phyloP scores from a whole-genome alignment of 2,329 filamentous ascomycete genomes.

The Aspergillus pseudoterreus region DNA sequence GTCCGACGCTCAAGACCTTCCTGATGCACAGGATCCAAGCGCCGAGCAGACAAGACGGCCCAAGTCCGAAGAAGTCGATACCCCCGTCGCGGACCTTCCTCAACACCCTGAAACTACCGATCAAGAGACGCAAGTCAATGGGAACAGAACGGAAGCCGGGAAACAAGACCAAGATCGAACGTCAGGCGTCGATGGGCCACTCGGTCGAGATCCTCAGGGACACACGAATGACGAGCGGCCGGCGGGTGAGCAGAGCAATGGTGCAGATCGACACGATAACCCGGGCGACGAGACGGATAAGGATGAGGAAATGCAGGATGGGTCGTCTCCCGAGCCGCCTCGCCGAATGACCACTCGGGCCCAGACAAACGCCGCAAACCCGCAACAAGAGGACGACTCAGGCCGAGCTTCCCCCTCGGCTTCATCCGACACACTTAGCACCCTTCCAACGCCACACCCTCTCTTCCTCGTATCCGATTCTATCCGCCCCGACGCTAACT shows the following conservation, averaged over 20 bases:
- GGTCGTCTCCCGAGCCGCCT: constrained; percentile 37
- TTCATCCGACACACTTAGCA: constrained; percentile 27
- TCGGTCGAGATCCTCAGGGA: constrained; percentile 11
- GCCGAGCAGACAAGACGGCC: constrained; percentile 18
- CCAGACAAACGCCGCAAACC: constrained; percentile 35
- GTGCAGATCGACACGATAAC: constrained; percentile 9
- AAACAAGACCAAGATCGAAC: constrained; percentile 4
- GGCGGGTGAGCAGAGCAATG: not conserved
- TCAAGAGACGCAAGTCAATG: constrained; percentile 13
- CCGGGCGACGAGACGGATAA: constrained; percentile 23
- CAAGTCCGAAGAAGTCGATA: constrained; percentile 36
- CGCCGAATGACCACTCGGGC: constrained; percentile 47
- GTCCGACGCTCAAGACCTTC: constrained; percentile 21
- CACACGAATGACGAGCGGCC: constrained; percentile 12
- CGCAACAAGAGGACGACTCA: constrained; percentile 25
- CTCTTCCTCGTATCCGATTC: constrained; percentile 54
- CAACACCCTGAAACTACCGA: constrained; percentile 24
- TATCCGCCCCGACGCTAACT: constrained; percentile 50
- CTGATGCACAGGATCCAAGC: constrained; percentile 7
- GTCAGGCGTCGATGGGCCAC: constrained; percentile 7
- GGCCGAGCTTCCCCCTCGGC: constrained; percentile 19
- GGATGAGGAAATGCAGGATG: constrained; percentile 32
- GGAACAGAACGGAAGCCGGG: constrained; percentile 6
- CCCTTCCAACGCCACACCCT: constrained; percentile 48
- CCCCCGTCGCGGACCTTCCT: constrained; percentile 30